phyloP scores from a whole-genome alignment of 495 filamentous ascomycete genomes.

The Penicillium ucsense region DNA sequence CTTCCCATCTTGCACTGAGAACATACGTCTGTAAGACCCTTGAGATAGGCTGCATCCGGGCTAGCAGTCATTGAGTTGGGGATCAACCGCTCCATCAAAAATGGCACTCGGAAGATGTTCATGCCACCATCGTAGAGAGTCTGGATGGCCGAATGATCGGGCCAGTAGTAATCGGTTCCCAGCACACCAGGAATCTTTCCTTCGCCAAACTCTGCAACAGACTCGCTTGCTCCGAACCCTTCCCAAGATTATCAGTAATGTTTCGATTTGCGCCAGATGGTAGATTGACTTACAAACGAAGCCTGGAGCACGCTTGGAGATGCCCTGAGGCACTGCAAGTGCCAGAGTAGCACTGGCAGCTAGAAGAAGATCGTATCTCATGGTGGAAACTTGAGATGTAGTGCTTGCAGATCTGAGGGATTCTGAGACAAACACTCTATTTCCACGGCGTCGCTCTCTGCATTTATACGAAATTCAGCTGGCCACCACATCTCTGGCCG shows the following conservation, averaged over 20 bases:
- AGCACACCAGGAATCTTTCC: conserved; percentile 39
- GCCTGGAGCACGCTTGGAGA: conserved; percentile 4
- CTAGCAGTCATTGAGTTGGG: conserved; percentile 38
- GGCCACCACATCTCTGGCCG: too few species aligned
- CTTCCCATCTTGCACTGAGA: neutral
- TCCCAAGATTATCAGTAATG: neutral
- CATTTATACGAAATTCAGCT: too few species aligned
- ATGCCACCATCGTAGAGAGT: conserved; percentile 50
- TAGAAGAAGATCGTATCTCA: conserved; percentile 4
- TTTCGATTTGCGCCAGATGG: neutral
- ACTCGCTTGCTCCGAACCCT: conserved; percentile 16
- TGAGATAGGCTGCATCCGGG: conserved; percentile 30
- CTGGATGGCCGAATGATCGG: conserved; percentile 41
- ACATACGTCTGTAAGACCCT: conserved; percentile 30
- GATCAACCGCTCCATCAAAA: conserved; percentile 62
- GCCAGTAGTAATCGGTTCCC: conserved; percentile 53
- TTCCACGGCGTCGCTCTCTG: too few species aligned
- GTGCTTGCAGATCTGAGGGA: too few species aligned
- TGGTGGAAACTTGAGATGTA: neutral
- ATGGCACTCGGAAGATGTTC: conserved; percentile 61
- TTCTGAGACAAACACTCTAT: too few species aligned
- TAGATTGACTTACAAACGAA: conserved; percentile 5
- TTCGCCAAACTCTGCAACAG: conserved; percentile 27
- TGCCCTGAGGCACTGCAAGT: conserved; percentile 3
- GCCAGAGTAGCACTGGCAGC: conserved; percentile 4